phyloP scores from a whole-genome alignment of 1,284 basidiomycete species.

The Rhodotorula sp. region DNA sequence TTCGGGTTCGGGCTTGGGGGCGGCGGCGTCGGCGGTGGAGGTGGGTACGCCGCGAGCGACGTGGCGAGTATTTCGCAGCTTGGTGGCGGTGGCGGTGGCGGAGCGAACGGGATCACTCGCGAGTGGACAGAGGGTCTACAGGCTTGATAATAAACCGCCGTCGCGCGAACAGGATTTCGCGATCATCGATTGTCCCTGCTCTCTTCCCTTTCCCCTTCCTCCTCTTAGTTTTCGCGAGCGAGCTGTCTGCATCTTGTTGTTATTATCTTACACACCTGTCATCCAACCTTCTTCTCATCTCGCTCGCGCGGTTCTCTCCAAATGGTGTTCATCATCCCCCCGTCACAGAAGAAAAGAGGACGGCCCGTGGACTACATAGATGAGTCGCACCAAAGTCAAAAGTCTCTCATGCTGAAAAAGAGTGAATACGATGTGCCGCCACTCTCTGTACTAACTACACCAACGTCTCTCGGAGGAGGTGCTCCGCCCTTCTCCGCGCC shows the following conservation, averaged over 20 bases:
- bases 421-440: background rate
- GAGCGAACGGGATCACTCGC: background rate
- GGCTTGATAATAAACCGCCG: background rate
- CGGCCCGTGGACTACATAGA: too few species aligned
- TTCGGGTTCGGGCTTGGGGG: too few species aligned
- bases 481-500: constrained; percentile 25
- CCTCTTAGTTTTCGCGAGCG: too few species aligned
- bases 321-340: too few species aligned
- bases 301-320: too few species aligned
- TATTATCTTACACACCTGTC: background rate
- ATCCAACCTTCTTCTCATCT: background rate
- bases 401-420: too few species aligned
- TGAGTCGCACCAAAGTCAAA: too few species aligned
- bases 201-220: background rate
- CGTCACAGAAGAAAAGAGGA: too few species aligned
- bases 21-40: background rate
- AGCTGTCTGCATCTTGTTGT: background rate
- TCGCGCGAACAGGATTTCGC: background rate
- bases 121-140: background rate
- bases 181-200: background rate
- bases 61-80: background rate
- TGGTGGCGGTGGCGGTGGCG: background rate
- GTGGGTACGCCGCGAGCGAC: background rate
- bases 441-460: background rate
- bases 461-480: constrained; percentile 14